These are phyloP conservation scores for Apiospora hydei DNA, from an alignment of 2,329 filamentous ascomycete genomes.

Conservation along the genomic window DNA sequence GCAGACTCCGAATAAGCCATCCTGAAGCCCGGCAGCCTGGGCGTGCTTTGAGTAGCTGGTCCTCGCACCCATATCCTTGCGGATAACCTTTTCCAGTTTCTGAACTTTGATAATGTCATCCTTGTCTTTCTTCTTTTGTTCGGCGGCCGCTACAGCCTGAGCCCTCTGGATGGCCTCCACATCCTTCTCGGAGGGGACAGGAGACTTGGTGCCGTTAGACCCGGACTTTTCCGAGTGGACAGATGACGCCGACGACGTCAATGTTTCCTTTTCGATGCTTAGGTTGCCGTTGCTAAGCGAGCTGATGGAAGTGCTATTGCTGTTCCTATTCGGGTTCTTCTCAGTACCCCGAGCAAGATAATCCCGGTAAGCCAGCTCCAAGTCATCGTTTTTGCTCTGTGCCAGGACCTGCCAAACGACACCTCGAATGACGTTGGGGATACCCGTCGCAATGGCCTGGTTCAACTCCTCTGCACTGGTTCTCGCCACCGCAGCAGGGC, in stretches of 20 bases:
- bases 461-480: constrained; percentile 91
- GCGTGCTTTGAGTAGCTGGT: constrained; percentile 98
- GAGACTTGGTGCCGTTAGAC: constrained; percentile 59
- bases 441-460: constrained; percentile 88
- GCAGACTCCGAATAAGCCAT: constrained; percentile 92
- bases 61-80: constrained; percentile 86
- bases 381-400: constrained; percentile 90
- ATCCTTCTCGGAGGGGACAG: constrained; percentile 66
- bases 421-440: constrained; percentile 93
- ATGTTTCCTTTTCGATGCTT: constrained; percentile 69
- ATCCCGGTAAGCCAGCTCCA: constrained; percentile 87
- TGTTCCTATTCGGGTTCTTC: constrained; percentile 72
- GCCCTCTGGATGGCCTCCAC: constrained; percentile 70
- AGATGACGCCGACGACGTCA: constrained; percentile 83
- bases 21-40: constrained; percentile 87
- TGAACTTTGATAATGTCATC: constrained; percentile 76
- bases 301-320: constrained; percentile 61
- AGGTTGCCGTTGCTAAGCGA: constrained; percentile 61
- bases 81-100: constrained; percentile 91
- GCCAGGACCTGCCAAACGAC: constrained; percentile 98
- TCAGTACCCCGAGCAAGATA: constrained; percentile 82
- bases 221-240: constrained; percentile 79
- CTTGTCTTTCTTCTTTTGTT: constrained; percentile 80
- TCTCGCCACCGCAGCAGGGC: constrained; percentile 84
- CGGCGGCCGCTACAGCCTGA: constrained; percentile 68